These are phyloP conservation scores for Aspergillus fischeri DNA, from an alignment of 2,329 filamentous ascomycete genomes.

Conservation along the genomic window DNA sequence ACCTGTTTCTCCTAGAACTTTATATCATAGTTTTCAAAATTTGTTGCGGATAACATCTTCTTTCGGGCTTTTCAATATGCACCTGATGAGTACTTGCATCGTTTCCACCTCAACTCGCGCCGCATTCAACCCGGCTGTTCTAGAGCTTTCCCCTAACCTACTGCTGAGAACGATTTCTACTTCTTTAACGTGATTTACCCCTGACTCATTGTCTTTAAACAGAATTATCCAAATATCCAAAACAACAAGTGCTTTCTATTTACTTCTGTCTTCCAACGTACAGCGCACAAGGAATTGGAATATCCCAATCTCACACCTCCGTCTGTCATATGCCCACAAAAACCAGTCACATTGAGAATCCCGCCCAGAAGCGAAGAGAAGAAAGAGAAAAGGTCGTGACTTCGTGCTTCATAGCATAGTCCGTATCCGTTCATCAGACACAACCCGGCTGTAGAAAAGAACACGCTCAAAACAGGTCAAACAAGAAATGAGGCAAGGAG, in stretches of 20 bases:
- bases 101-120: background rate
- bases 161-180: background rate
- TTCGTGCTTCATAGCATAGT: constrained; percentile 7
- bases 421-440: constrained; percentile 5
- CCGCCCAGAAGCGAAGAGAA: background rate
- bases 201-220: background rate
- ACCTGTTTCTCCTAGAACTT: background rate
- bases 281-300: too few species aligned
- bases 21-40: background rate
- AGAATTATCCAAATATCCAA: background rate
- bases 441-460: background rate
- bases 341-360: background rate
- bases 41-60: background rate
- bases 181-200: background rate
- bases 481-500: background rate
- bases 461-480: constrained; percentile 3
- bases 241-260: background rate
- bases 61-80: background rate
- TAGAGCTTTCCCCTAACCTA: background rate
- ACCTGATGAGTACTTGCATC: background rate
- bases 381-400: background rate
- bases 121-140: background rate
- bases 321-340: background rate
- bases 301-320: background rate
- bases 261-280: background rate